These are phyloP conservation scores for Suhomyces sp. DNA, from an alignment of 805 yeast genomes.

Conservation along the genomic window DNA sequence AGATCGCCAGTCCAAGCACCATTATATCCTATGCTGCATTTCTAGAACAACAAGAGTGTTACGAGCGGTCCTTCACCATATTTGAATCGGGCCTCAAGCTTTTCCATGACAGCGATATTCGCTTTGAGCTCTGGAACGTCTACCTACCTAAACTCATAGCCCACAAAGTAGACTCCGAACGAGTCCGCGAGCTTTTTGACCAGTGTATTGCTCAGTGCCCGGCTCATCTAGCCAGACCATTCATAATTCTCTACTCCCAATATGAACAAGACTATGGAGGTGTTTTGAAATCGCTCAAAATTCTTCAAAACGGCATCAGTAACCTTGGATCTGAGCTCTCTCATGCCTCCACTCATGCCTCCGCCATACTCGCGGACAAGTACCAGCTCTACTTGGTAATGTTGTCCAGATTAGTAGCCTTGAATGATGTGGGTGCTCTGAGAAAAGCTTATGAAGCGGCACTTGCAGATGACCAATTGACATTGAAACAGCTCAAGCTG, in stretches of 20 bases:
- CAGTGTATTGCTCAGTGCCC: conserved; percentile 55
- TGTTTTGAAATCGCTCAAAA: conserved; percentile 39
- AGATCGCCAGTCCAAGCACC: conserved; percentile 65
- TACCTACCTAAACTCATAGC: conserved; percentile 55
- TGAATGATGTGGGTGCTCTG: conserved; percentile 13
- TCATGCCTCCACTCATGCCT: not conserved
- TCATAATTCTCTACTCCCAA: conserved; percentile 55
- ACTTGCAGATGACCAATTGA: conserved; percentile 38
- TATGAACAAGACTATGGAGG: conserved; percentile 60
- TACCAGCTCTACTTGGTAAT: conserved; percentile 16
- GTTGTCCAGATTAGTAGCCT: conserved; percentile 1
- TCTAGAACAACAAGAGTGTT: conserved; percentile 45
- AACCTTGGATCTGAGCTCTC: not conserved
- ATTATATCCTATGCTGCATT: conserved; percentile 66
- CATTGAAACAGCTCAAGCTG: conserved; percentile 38
- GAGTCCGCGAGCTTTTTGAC: conserved; percentile 71
- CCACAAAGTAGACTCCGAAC: conserved; percentile 13
- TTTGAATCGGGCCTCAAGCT: conserved; percentile 66
- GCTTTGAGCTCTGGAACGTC: conserved; percentile 66
- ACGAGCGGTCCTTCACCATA: conserved; percentile 51
- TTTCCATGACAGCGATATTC: conserved; percentile 55
- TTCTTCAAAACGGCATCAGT: conserved; percentile 17
- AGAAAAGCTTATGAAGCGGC: conserved; percentile 45
- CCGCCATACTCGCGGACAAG: conserved; percentile 16
- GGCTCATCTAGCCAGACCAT: conserved; percentile 39